Conservation (phyloP, 345 rosid species). For the Gossypium rotundifolium region DNA sequence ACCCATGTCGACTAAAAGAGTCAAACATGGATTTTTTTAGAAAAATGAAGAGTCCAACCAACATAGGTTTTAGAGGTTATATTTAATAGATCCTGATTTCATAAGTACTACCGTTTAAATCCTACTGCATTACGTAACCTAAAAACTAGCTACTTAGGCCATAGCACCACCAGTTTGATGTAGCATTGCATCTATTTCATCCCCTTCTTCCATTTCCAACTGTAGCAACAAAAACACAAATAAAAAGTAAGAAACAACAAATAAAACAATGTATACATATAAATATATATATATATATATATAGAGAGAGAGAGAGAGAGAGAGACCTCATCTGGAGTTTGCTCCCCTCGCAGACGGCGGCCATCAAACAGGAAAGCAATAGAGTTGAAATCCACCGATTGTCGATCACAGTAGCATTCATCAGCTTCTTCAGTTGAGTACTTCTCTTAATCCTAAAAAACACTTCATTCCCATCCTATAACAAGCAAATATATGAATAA, state of each 20-base stretch:
- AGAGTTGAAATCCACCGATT: slow-evolving; percentile 66
- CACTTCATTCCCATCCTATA: slow-evolving; percentile 79
- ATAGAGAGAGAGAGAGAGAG: neutral
- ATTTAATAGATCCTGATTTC: neutral
- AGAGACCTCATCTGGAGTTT: slow-evolving; percentile 80
- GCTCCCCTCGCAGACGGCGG: slow-evolving; percentile 72
- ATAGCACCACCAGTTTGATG: slow-evolving; percentile 72
- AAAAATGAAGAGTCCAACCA: neutral
- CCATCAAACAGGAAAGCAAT: slow-evolving; percentile 89
- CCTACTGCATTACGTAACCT: neutral
- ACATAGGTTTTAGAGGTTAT: neutral
- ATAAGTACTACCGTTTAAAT: neutral
- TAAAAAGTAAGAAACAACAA: neutral
- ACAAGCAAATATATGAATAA: neutral
- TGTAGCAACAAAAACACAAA: slow-evolving; percentile 8
- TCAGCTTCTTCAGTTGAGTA: slow-evolving; percentile 85
- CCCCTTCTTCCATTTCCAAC: slow-evolving; percentile 94
- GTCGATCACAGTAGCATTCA: slow-evolving; percentile 91
- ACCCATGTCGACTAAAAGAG: too few species aligned
- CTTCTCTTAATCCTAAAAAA: slow-evolving; percentile 80
- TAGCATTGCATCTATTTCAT: slow-evolving; percentile 85
- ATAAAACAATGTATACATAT: neutral
- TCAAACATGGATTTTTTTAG: too few species aligned
- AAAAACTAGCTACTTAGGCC: neutral
- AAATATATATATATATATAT: too few species aligned